Base-by-base conservation (phyloP, 345 rosid species). In the Bretschneidera sinensis region DNA sequence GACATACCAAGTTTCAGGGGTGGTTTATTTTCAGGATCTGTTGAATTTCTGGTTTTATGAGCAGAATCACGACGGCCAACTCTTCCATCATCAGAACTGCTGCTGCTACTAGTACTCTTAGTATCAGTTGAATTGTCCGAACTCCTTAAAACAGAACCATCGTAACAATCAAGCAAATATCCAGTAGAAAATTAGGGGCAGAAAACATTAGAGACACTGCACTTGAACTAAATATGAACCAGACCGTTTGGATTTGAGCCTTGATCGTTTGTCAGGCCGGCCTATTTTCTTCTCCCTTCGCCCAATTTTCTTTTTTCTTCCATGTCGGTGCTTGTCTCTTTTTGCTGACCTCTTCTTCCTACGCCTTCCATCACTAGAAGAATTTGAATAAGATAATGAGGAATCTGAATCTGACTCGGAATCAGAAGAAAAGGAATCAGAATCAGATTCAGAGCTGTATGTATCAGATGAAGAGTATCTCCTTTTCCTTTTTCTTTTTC, bases 381-480 rank as follows among this genome's bases (percentile, higher is more conserved):
- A 85, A 73, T 91, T 81, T 68, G 97, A 79, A 57, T 85, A 88
- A 62, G 79, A 82, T 17, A 64, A 51, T 7, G 82, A 86, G 24
- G 84, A 71, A 68, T 83, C 70, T 2, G 80, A 66, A 39, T 77
- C 81, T 4, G 92, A 85, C 55, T 66, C 75, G 21, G 84, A 82
- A 61, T 71, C 89, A 21, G 75, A n/a, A n/a, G 84, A 74, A 18
- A 79, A 78, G 48, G 88, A 79, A 57, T 68, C 86, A 31, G 86
- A 77, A 59, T 78, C 85, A 22, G 85, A 86, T 55, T 78, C 85
- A 39, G 90, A 81, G 82, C 87, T 78, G 57, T 83, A 60, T 20
- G 91, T 88, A 72, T 86, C 97, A 21, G 99, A 86, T 51, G 97
- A 75, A 68, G 91, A 85, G 72, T 81, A 80, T 82, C 85, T 88